Evolutionary conservation across 306 rosid species (phyloP), one percentile per base, ranked within the genome.

Genomic region (Begonia masoniana): DNA sequence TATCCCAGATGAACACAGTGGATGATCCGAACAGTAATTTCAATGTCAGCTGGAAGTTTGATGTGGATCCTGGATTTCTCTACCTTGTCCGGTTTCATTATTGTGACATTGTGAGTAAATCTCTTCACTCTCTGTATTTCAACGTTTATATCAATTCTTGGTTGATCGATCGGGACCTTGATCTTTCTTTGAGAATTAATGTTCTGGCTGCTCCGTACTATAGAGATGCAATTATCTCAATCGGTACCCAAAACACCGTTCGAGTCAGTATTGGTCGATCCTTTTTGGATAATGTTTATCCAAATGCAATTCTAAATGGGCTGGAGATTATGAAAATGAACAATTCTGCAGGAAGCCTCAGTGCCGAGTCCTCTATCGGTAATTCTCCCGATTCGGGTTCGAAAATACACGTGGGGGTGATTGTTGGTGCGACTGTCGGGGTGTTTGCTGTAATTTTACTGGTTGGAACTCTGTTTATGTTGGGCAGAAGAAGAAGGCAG

Each of bases 281-380:
- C 46, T 1, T 68, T 46, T 0, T 71, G 42, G 47, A 59, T 14
- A 58, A 47, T 50, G 55, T 2, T 48, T 71, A 67, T 57, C 95
- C 97, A 21, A 78, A 81, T 62, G 97, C 87, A 51, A 89, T 89
- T 62, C 66, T 89, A 51, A 89, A 89, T 78, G 97, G 97, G 42
- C 75, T 89, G 54, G 97, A 89, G 81, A 76, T 89, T 56, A 73
- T 89, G 94, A 89, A 89, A 77, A 71, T 89, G 77, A 85, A 72
- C 78, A 81, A 82, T 54, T 70, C 97, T 50, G 57, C n/a, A 59
- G 81, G 87, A 52, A 78, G 89, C 66, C 91, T 85, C 50, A 64
- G 85, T 58, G 76, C 54, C 51, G 67, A 65, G 39, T 55, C 57
- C 35, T 45, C 63, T 14, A 36, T 54, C 9, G 49, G n/a, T 57